Percentiles rank a stretch among this genome's conserved stretches.
Evolutionary conservation across 257 asterid genomes (phyloP).

Genomic region (Agastache rugosa): DNA sequence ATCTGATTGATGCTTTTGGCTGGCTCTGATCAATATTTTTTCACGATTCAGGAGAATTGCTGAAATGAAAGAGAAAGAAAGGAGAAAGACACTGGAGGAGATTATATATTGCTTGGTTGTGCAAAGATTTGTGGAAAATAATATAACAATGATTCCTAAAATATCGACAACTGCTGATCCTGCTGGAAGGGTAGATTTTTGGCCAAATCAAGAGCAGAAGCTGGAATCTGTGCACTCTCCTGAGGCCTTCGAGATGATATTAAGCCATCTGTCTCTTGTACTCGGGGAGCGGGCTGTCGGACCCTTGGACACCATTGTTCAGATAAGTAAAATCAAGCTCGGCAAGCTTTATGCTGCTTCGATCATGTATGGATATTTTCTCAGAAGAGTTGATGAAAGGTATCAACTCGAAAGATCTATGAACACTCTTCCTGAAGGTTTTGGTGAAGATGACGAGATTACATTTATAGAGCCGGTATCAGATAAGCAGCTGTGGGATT

Average conservation of each 20-base stretch:
- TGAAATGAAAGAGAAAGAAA: conserved; percentile 85
- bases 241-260: conserved; percentile 92
- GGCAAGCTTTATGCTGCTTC: conserved; percentile 98
- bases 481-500: conserved; percentile 79
- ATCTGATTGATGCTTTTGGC: conserved; percentile 4
- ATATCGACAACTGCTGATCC: conserved; percentile 72
- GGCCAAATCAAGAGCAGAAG: conserved; percentile 90
- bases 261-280: conserved; percentile 79
- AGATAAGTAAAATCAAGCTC: conserved; percentile 86
- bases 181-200: conserved; percentile 73
- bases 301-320: conserved; percentile 65
- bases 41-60: conserved; percentile 81
- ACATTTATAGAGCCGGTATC: conserved; percentile 52
- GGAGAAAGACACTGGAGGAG: conserved; percentile 76
- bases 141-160: conserved; percentile 78
- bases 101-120: conserved; percentile 81
- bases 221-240: conserved; percentile 86
- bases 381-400: conserved; percentile 90
- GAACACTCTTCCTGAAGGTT: conserved; percentile 89
- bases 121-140: conserved; percentile 69
- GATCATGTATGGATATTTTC: conserved; percentile 91
- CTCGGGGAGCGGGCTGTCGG: conserved; percentile 78
- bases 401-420: conserved; percentile 89
- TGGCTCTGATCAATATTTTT: conserved; percentile 20
- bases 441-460: conserved; percentile 52